A percentile compares a stretch with the other conserved stretches of the same genome.
These are phyloP conservation scores for Fraxinus sp. DNA, from an alignment of 305 asterid species.

Conservation along the genomic window DNA sequence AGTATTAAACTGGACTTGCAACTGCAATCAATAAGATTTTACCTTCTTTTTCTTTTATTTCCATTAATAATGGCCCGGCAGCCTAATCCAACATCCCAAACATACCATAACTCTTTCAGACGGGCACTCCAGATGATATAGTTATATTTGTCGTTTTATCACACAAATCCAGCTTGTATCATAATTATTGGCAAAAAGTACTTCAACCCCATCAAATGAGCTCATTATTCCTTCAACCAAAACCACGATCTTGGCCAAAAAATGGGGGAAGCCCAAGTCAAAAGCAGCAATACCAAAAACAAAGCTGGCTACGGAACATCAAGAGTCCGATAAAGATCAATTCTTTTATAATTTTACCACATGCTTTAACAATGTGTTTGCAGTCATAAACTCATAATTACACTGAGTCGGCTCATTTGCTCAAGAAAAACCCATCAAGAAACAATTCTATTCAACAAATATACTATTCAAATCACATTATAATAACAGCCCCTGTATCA, in stretches of 20 bases:
- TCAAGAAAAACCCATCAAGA: conserved; percentile 11
- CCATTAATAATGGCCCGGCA: background rate
- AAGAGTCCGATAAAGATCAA: conserved; percentile 2
- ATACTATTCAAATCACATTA: background rate
- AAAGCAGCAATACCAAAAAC: conserved; percentile 17
- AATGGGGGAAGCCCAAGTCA: conserved; percentile 3
- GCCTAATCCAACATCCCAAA: background rate
- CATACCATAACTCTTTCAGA: background rate
- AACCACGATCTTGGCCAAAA: conserved; percentile 1
- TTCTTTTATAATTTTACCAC: background rate
- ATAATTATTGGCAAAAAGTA: background rate
- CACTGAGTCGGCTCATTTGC: conserved; percentile 20
- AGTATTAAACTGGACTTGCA: background rate
- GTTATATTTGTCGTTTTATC: background rate
- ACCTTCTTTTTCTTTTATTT: background rate
- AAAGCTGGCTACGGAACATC: conserved; percentile 13
- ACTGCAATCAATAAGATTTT: background rate
- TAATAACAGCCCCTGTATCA: conserved; percentile 16
- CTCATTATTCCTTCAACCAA: background rate
- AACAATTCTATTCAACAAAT: conserved; percentile 10
- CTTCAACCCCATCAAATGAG: conserved; percentile 4
- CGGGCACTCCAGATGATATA: background rate
- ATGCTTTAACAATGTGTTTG: conserved; percentile 11
- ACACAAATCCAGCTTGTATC: background rate
- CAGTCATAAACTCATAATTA: conserved; percentile 13